Percentiles rank a stretch among this genome's conserved stretches.
Conservation (phyloP, 2,329 filamentous ascomycete species). For the Pseudogymnoascus destructans region DNA sequence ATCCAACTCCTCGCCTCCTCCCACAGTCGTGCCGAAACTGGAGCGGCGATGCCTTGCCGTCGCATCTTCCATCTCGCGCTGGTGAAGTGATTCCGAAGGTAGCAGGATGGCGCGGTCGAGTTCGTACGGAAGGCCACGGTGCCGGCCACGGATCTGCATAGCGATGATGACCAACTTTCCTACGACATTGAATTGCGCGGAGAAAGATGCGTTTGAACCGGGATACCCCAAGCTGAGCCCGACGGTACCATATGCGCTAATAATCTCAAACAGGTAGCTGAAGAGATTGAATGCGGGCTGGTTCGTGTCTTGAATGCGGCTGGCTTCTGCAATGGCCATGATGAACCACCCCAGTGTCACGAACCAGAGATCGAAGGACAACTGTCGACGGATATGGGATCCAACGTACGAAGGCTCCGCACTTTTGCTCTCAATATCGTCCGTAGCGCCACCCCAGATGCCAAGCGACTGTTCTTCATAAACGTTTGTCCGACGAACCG, state of each 20-base stretch:
- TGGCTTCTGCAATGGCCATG: constrained; percentile 76
- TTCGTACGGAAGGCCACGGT: constrained; percentile 55
- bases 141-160: constrained; percentile 57
- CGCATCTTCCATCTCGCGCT: constrained; percentile 41
- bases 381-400: constrained; percentile 78
- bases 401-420: constrained; percentile 67
- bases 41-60: constrained; percentile 1
- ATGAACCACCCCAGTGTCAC: constrained; percentile 90
- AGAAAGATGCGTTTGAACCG: constrained; percentile 64
- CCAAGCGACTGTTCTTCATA: constrained; percentile 86
- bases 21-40: constrained; percentile 2
- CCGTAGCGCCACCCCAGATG: constrained; percentile 45
- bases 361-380: constrained; percentile 97
- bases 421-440: constrained; percentile 37
- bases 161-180: constrained; percentile 52
- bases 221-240: constrained; percentile 79
- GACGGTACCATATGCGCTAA: constrained; percentile 88
- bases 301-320: constrained; percentile 45
- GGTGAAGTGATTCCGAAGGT: constrained; percentile 49
- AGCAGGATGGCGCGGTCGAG: constrained; percentile 58
- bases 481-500: constrained; percentile 84
- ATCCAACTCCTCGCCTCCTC: not conserved
- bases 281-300: constrained; percentile 52
- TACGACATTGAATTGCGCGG: constrained; percentile 59
- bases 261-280: constrained; percentile 62